phyloP scores from a whole-genome alignment of 1,284 basidiomycete genomes.

The Rhodotorula sp. region DNA sequence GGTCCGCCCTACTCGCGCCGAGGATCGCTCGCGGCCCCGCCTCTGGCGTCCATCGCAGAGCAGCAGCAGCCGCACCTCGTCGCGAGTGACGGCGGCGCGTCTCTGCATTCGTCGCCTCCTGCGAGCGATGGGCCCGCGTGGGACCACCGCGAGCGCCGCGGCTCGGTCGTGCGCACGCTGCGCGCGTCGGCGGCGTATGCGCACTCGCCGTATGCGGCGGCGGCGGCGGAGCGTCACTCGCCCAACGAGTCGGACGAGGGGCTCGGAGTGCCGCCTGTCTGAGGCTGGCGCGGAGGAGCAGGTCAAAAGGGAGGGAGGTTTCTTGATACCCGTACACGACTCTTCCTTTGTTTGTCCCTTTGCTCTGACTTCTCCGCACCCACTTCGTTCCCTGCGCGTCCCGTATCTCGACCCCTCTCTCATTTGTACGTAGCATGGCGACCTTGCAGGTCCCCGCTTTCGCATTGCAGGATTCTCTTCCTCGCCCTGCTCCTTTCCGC shows the following conservation, averaged over 20 bases:
- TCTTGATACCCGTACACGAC: too few species aligned
- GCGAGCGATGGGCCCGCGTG: too few species aligned
- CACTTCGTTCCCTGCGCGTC: too few species aligned
- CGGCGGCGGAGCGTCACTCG: background rate
- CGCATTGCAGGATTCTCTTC: too few species aligned
- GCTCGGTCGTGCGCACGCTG: background rate
- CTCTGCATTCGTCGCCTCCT: background rate
- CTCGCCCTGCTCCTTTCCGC: too few species aligned
- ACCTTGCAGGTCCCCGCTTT: too few species aligned
- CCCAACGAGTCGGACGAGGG: background rate
- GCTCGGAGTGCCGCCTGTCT: background rate
- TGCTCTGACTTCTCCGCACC: too few species aligned
- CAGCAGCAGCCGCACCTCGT: background rate
- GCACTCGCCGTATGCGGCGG: slow-evolving; percentile 1
- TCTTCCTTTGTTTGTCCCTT: too few species aligned
- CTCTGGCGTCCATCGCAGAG: slow-evolving; percentile 30
- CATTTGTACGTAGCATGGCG: too few species aligned
- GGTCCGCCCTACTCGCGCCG: slow-evolving; percentile 2
- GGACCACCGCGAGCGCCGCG: background rate
- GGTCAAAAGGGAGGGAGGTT: too few species aligned
- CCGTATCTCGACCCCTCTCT: too few species aligned
- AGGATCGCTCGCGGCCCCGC: background rate
- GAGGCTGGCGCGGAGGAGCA: background rate
- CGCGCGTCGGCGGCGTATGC: background rate
- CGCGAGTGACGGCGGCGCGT: background rate